Evolutionary conservation across 495 filamentous ascomycete genomes (phyloP).

Genomic region (Trypethelium eluteriae): DNA sequence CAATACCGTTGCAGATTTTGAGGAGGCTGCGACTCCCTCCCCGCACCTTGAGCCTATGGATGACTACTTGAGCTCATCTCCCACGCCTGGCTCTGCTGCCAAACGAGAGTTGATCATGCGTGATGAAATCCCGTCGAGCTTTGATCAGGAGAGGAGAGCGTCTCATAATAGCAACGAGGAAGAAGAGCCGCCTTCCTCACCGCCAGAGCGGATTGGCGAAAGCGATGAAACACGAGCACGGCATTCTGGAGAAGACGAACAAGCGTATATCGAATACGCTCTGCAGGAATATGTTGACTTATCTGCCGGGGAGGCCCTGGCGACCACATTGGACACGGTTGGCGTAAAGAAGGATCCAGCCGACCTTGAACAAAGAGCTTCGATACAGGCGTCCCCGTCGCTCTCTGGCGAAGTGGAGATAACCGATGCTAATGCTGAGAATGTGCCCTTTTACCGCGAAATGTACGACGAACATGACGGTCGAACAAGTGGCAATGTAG

Average conservation of each 20-base stretch:
- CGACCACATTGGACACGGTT: too few species aligned
- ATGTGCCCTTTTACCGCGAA: too few species aligned
- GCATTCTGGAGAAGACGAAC: not conserved
- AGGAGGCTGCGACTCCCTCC: slow-evolving; percentile 12
- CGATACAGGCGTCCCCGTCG: too few species aligned
- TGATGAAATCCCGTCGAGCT: not conserved
- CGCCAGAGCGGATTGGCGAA: not conserved
- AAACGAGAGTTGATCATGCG: slow-evolving; percentile 12
- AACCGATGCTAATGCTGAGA: too few species aligned
- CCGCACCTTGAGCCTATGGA: slow-evolving; percentile 37
- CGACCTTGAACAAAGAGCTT: too few species aligned
- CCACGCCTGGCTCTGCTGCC: slow-evolving; percentile 50
- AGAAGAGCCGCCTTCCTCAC: not conserved
- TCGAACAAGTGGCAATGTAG: not conserved
- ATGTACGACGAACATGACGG: too few species aligned
- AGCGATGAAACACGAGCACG: not conserved
- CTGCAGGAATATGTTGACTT: too few species aligned
- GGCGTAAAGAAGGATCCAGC: too few species aligned
- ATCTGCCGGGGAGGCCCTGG: too few species aligned
- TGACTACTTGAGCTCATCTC: slow-evolving; percentile 70
- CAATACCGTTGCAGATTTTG: slow-evolving; percentile 27
- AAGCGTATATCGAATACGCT: not conserved
- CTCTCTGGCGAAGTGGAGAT: too few species aligned
- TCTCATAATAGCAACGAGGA: not conserved
- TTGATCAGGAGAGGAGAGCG: not conserved